Percentiles rank a stretch among this genome's conserved stretches.
Evolutionary conservation across 1,284 basidiomycete species (phyloP).

Genomic region (Caloboletus inedulis): DNA sequence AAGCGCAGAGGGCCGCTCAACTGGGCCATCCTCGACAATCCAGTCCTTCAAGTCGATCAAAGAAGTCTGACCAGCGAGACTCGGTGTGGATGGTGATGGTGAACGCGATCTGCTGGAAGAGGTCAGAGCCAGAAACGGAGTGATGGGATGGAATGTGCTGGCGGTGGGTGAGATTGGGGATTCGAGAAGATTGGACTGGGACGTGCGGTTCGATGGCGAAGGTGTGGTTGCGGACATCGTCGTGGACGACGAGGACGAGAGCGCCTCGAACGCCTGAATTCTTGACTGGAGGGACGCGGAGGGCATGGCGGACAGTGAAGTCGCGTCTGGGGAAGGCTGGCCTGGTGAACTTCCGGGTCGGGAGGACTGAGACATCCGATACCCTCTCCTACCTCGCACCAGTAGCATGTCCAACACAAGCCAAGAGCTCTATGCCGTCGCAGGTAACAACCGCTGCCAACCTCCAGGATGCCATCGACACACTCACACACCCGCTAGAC

Average conservation of each 20-base stretch:
- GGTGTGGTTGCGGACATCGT: conserved; percentile 1
- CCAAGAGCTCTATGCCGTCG: conserved; percentile 61
- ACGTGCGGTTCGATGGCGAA: neutral
- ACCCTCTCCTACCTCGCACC: neutral
- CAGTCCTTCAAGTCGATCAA: conserved; percentile 72
- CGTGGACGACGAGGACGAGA: conserved; percentile 22
- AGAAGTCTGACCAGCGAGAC: conserved; percentile 55
- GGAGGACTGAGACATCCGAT: too few species aligned
- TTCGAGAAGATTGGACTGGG: conserved; percentile 38
- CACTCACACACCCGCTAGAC: conserved; percentile 43
- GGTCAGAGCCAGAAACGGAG: conserved; percentile 28
- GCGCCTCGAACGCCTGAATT: conserved; percentile 54
- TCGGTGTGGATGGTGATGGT: conserved; percentile 53
- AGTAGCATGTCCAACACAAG: conserved; percentile 25
- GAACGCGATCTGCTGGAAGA: conserved; percentile 43
- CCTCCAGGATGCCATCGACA: neutral
- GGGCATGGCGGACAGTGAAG: conserved; percentile 38
- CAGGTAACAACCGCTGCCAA: conserved; percentile 39
- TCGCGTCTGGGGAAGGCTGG: too few species aligned
- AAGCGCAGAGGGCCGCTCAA: conserved; percentile 24
- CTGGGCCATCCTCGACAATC: conserved; percentile 62
- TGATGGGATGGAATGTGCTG: conserved; percentile 34
- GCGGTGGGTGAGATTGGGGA: conserved; percentile 46
- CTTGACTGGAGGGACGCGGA: conserved; percentile 54
- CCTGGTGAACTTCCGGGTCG: neutral